These are phyloP conservation scores for Letharia lupina DNA, from an alignment of 495 filamentous ascomycete species.

Conservation along the genomic window DNA sequence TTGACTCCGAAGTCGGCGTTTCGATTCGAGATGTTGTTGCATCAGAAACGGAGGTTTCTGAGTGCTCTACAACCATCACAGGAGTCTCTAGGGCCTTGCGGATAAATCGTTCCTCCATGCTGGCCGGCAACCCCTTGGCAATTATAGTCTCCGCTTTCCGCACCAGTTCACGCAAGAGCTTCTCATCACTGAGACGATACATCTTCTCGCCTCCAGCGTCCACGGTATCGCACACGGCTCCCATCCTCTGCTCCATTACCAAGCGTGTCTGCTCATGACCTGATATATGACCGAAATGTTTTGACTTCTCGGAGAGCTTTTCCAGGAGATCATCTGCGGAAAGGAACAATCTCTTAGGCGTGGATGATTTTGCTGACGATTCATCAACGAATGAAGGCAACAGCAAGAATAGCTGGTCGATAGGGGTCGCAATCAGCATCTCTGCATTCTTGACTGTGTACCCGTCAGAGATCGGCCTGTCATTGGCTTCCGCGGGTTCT, in stretches of 20 bases:
- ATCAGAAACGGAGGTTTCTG: constrained; percentile 29
- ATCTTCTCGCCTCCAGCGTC: constrained; percentile 74
- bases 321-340: constrained; percentile 77
- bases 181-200: constrained; percentile 65
- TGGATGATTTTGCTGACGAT: constrained; percentile 31
- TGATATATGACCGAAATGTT: constrained; percentile 51
- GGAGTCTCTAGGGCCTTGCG: constrained; percentile 66
- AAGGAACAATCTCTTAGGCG: constrained; percentile 58
- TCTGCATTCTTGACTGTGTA: constrained; percentile 54
- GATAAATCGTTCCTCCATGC: constrained; percentile 82
- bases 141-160: constrained; percentile 65
- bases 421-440: constrained; percentile 70
- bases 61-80: constrained; percentile 50
- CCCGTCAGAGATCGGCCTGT: constrained; percentile 27
- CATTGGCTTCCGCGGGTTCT: neutral
- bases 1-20: constrained; percentile 31
- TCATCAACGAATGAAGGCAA: constrained; percentile 54
- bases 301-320: constrained; percentile 43
- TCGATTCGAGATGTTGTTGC: constrained; percentile 21
- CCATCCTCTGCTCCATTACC: constrained; percentile 45
- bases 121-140: constrained; percentile 56
- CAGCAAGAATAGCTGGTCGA: constrained; percentile 78
- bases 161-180: constrained; percentile 58
- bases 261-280: constrained; percentile 38
- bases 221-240: constrained; percentile 64